Evolutionary conservation across 2,329 filamentous ascomycete genomes (phyloP).

Genomic region (Diplodia sapinea): DNA sequence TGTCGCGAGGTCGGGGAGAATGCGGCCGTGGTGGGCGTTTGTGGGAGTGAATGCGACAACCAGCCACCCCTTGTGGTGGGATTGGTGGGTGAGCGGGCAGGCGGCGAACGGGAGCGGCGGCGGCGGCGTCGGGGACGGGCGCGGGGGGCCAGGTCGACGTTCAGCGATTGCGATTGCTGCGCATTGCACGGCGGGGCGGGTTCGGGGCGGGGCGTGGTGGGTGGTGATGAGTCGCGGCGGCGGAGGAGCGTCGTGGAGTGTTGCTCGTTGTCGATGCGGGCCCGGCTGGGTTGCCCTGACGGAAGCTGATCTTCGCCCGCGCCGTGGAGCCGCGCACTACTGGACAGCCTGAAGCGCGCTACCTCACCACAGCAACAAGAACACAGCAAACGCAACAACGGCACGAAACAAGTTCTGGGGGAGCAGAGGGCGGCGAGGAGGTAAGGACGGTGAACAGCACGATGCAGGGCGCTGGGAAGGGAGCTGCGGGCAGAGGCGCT

Average conservation of each 20-base stretch:
- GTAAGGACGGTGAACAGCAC: conserved; percentile 27
- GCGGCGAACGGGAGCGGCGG: conserved; percentile 24
- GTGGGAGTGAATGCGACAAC: conserved; percentile 22
- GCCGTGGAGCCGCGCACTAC: conserved; percentile 27
- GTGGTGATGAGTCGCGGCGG: conserved; percentile 1
- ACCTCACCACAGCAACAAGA: conserved; percentile 26
- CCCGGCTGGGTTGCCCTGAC: conserved; percentile 24
- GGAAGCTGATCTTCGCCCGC: conserved; percentile 28
- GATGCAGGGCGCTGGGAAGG: conserved; percentile 28
- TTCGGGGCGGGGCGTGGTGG: conserved; percentile 2
- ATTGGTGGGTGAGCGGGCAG: conserved; percentile 22
- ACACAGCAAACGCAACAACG: conserved; percentile 22
- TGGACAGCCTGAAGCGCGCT: conserved; percentile 22
- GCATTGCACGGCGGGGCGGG: conserved; percentile 27
- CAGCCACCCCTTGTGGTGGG: conserved; percentile 31
- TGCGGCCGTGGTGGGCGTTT: conserved; percentile 24
- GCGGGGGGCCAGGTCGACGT: conserved; percentile 21
- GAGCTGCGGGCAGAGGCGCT: conserved; percentile 16
- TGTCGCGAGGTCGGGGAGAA: conserved; percentile 18
- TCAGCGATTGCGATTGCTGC: conserved; percentile 25
- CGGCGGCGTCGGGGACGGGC: conserved; percentile 18
- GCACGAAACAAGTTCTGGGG: conserved; percentile 1
- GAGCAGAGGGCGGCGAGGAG: conserved; percentile 24
- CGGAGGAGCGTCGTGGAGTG: conserved; percentile 23
- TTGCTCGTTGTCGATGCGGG: conserved; percentile 23